A percentile compares a stretch with the other conserved stretches of the same genome.
phyloP scores from a whole-genome alignment of 2,329 filamentous ascomycete genomes.

The Rutstroemia sp. region DNA sequence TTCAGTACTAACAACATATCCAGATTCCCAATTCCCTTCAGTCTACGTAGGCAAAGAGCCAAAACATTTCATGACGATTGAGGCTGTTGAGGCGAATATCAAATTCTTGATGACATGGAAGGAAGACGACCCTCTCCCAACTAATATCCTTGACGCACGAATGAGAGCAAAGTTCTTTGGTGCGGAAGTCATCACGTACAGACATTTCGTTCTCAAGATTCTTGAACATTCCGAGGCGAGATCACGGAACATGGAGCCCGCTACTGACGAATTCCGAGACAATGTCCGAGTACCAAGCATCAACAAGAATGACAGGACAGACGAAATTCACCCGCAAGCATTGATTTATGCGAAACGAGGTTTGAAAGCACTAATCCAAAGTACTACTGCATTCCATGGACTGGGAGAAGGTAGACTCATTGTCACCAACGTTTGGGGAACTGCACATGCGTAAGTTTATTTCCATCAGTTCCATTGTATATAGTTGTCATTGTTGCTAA shows the following conservation, averaged over 20 bases:
- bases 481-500: slow-evolving; percentile 18
- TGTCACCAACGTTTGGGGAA: slow-evolving; percentile 94
- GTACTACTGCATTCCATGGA: slow-evolving; percentile 74
- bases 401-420: slow-evolving; percentile 58
- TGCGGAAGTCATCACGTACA: slow-evolving; percentile 79
- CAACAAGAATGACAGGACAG: slow-evolving; percentile 28
- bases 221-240: slow-evolving; percentile 33
- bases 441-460: slow-evolving; percentile 79
- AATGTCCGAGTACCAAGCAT: slow-evolving; percentile 31
- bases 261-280: slow-evolving; percentile 19
- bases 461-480: background rate
- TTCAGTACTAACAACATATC: slow-evolving; percentile 35
- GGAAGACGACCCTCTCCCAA: slow-evolving; percentile 56
- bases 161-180: slow-evolving; percentile 94
- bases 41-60: slow-evolving; percentile 13
- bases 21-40: slow-evolving; percentile 16
- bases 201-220: slow-evolving; percentile 61
- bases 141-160: slow-evolving; percentile 72
- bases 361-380: slow-evolving; percentile 65
- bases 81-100: slow-evolving; percentile 38
- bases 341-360: slow-evolving; percentile 46
- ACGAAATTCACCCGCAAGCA: slow-evolving; percentile 37
- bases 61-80: slow-evolving; percentile 39
- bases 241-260: slow-evolving; percentile 13
- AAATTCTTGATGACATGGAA: slow-evolving; percentile 41